Base-by-base conservation (phyloP, 2,329 filamentous ascomycete species). In the Lecanosticta acicola region DNA sequence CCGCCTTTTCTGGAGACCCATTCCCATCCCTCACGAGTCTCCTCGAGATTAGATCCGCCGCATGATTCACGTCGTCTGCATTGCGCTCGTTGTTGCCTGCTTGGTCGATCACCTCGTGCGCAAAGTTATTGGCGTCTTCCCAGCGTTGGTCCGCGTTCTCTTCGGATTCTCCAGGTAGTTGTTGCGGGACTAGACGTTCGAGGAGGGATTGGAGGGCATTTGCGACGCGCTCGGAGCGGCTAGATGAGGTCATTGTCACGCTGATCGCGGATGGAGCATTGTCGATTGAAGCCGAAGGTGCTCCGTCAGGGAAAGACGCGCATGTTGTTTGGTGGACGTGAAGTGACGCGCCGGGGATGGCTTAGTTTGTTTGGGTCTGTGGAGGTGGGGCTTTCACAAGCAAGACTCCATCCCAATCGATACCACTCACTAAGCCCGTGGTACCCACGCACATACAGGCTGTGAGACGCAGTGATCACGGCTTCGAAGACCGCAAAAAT, bases 21-120 rank as follows among this genome's bases (percentile, higher is more conserved):
- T 88, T 87, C 18, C 35, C 32, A 56, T 83, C 84, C 58, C 85
- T 81, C 47, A 94, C 80, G 53, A 98, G 75, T 68, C 86, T 87
- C 63, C 87, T 81, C 71, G 91, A 93, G 67, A 98, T 96, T 59
- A 94, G 71, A 65, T 96, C 89, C 21, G 87, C 87, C 43, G 90
- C 89, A 74, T 96, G 90, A 65, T 94, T 91, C 54, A 94, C 84
- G 63, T 90, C 85, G 48, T 83, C 77, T 21, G 78, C 76, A 10
- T 83, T 69, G 43, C 76, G 69, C 40, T 79, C 74, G 49, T 76
- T 75, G 19, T 61, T 61, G 24, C 67, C 65, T 35, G 49, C 59
- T 39, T 56, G 59, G 61, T 66, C 70, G 52, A 75, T 70, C 41
- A 70, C 69, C 39, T 67, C 67, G 50, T 67, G 68, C 34, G 76